Conservation (phyloP, 2,329 filamentous ascomycete genomes). For the Cryphonectria radicalis region DNA sequence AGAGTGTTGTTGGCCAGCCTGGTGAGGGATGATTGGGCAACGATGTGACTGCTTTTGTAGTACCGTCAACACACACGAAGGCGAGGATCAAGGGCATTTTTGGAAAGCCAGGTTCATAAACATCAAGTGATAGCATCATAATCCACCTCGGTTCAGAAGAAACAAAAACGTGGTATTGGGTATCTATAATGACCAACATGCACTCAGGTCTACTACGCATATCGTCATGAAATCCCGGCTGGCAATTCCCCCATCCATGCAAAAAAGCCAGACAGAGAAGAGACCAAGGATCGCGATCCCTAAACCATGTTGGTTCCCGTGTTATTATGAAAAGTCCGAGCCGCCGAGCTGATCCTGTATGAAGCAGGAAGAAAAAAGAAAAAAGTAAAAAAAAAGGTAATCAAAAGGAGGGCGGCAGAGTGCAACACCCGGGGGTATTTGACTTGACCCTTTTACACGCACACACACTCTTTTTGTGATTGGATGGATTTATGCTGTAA, state of each 20-base stretch:
- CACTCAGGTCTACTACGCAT: constrained; percentile 18
- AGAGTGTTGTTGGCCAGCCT: not conserved
- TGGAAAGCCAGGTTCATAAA: not conserved
- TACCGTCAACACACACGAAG: not conserved
- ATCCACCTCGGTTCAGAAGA: not conserved
- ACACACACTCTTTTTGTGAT: not conserved
- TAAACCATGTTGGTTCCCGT: not conserved
- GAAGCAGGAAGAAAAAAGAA: not conserved
- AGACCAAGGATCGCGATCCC: not conserved
- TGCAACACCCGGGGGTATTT: not conserved
- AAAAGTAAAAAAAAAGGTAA: not conserved
- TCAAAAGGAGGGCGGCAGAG: not conserved
- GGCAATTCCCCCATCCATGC: constrained; percentile 5
- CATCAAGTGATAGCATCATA: not conserved
- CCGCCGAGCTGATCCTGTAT: constrained; percentile 1
- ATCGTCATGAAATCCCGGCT: constrained; percentile 15
- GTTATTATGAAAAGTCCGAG: constrained; percentile 4
- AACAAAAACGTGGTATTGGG: constrained; percentile 16
- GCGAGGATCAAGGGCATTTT: not conserved
- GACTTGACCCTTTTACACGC: not conserved
- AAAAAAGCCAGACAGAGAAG: not conserved
- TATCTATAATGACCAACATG: constrained; percentile 20
- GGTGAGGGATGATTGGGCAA: not conserved
- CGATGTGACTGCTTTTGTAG: not conserved
- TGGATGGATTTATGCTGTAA: not conserved